Conservation (phyloP, 805 yeast genomes). For the Candida parachauliodes region DNA sequence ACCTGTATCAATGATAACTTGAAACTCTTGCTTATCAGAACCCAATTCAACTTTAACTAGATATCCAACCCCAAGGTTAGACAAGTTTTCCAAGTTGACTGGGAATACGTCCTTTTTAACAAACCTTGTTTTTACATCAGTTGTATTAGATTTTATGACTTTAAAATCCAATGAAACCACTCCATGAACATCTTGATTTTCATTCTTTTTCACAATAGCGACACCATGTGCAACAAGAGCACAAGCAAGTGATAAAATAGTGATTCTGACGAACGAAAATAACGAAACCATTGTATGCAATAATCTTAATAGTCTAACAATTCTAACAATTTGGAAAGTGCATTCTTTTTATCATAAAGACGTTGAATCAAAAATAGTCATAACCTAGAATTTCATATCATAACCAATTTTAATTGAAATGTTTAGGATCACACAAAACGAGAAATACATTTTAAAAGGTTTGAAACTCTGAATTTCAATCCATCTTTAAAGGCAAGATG, state of each 20-base stretch:
- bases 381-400: neutral
- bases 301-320: neutral
- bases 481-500: too few species aligned
- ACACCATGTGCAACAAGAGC: slow-evolving; percentile 6
- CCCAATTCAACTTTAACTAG: slow-evolving; percentile 13
- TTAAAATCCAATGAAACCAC: slow-evolving; percentile 6
- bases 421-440: neutral
- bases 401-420: neutral
- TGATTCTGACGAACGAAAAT: slow-evolving; percentile 3
- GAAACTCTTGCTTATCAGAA: slow-evolving; percentile 14
- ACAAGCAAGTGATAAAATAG: slow-evolving; percentile 5
- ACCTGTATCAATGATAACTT: slow-evolving; percentile 21
- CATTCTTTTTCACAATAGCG: slow-evolving; percentile 1
- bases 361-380: too few species aligned
- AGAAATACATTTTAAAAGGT: neutral
- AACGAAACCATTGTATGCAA: neutral
- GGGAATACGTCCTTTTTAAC: neutral
- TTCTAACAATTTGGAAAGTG: neutral
- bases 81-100: neutral
- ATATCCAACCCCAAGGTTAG: neutral
- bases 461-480: too few species aligned
- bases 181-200: slow-evolving; percentile 4
- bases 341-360: too few species aligned
- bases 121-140: neutral
- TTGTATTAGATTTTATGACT: slow-evolving; percentile 2